Base-by-base conservation (phyloP, 2,329 filamentous ascomycete species). In the Stenocarpella maydis region DNA sequence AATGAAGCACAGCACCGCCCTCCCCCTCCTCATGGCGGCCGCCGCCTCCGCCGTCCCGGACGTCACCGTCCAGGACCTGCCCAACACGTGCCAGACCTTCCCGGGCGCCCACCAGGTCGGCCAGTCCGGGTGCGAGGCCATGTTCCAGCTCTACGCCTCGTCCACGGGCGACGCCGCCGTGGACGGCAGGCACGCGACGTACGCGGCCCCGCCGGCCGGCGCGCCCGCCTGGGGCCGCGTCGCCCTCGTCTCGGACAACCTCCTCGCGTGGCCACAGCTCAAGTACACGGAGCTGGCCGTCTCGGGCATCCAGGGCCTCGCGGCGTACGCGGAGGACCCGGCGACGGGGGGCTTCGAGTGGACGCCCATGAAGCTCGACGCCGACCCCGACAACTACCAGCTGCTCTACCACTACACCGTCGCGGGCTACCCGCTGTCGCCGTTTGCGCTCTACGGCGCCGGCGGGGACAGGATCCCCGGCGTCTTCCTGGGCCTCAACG, bases 151-250 rank as follows among this genome's bases (percentile, higher is more conserved):
- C 58, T 61, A 47, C 58, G 58, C 58, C 58, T 28, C 45, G 19
- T 47, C 41, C 19, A 61, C 58, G 2, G 58, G 58, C 26, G 34
- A 61, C 41, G 10, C 58, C 6, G 58, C 26, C 26, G 41, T 61
- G 41, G 58, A 61, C 58, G 58, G 58, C 58, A 61, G 47, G 41
- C 58, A 61, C 58, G 26, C 58, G 6, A 47, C 41, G 12, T 19
- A 21, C 2, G 26, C 41, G 7, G 26, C 58, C 12, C 41, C 34
- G 26, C 3, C 58, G 19, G 41, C 43, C 10, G 50, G 21, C 19
- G 4, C 21, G 4, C 50, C 50, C 9, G 58, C 58, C 12, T 47
- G 58, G 58, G 58, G 58, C 41, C 28, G 41, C 41, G 4, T 61
- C 26, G 19, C 41, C 58, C 47, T 47, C 41, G 58, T 47, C 58